Base-by-base conservation (phyloP, 495 filamentous ascomycete genomes). In the Amphirosellinia nigrospora region DNA sequence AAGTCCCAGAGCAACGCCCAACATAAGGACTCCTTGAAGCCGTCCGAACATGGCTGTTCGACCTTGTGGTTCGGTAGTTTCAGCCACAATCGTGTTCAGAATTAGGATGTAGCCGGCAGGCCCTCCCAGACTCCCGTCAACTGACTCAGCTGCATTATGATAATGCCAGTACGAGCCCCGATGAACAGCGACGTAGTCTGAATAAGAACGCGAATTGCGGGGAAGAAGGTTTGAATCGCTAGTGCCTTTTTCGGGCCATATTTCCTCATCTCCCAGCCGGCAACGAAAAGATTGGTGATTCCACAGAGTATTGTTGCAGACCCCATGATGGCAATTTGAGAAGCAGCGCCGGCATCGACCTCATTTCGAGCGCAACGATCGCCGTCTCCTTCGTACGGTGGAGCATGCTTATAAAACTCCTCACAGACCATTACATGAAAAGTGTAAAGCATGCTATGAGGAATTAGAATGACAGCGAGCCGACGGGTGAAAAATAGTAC, bases 391-490 rank as follows among this genome's bases (percentile, higher is more conserved):
- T 66, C 34, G 53, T 53, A 75, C 13, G 73, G 80, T 62, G 85
- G 79, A 39, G 82, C 76, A 10, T 72, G 76, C 45, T 67, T 60
- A 74, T 87, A 88, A 73, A 82, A 88, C 55, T 79, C 82, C 26
- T 87, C 83, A 73, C 86, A 88, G 19, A 80, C 82, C 85, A 88
- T 87, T 26, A 85, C 64, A 26, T 83, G 79, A 64, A 88, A 86
- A 5, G 80, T 84, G 69, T 86, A 87, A 53, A 88, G 80, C 7
- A 88, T 75, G 9, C 82, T 85, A 36, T 58, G 10, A 43, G 10
- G 21, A 19, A 11, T 64, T 23, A 67, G 34, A 62, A 56, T 9
- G 23, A 26, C 15, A 30, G 41, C 7, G 23, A 21, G 15, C 19
- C 36, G 11, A 28, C n/a, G n/a, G n/a, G n/a, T n/a, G 21, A 21